Conservation (phyloP, 495 filamentous ascomycete genomes). For the Penicillium goetzii region DNA sequence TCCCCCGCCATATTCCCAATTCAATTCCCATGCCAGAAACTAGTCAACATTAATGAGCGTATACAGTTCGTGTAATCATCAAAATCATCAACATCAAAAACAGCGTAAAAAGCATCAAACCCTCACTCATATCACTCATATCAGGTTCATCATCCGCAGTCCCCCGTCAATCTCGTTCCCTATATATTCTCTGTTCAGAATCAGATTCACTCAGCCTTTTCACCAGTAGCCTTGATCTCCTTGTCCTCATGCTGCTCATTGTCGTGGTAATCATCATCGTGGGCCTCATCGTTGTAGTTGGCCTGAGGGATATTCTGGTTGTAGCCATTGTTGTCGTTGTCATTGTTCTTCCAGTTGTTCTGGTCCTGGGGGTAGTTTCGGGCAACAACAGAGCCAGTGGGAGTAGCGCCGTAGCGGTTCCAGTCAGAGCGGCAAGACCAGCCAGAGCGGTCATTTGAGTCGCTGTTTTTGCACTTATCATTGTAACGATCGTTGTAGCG, state of each 20-base stretch:
- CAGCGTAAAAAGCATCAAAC: slow-evolving; percentile 2
- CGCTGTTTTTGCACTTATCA: slow-evolving; percentile 3
- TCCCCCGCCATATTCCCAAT: background rate
- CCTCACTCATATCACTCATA: slow-evolving; percentile 1
- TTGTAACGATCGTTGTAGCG: slow-evolving; percentile 14
- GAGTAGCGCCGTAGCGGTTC: slow-evolving; percentile 17
- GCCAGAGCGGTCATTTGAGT: slow-evolving; percentile 19
- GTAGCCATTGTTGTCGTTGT: slow-evolving; percentile 11
- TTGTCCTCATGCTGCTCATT: slow-evolving; percentile 3
- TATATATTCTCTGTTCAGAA: too few species aligned
- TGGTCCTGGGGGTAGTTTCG: slow-evolving; percentile 14
- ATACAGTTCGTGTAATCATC: slow-evolving; percentile 34
- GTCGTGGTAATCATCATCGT: background rate
- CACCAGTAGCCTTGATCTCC: slow-evolving; percentile 16
- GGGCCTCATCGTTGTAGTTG: slow-evolving; percentile 18
- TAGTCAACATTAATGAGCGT: slow-evolving; percentile 28
- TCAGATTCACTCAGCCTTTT: slow-evolving; percentile 14
- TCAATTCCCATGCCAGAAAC: background rate
- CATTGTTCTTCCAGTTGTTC: slow-evolving; percentile 9
- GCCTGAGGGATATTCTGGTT: slow-evolving; percentile 12
- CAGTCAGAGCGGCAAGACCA: slow-evolving; percentile 1
- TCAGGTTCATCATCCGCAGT: background rate
- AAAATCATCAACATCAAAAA: slow-evolving; percentile 13
- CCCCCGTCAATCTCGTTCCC: background rate
- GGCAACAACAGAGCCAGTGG: slow-evolving; percentile 14